Evolutionary conservation across 768 basidiomycete species (phyloP).

Genomic region (Pholiota molesta): DNA sequence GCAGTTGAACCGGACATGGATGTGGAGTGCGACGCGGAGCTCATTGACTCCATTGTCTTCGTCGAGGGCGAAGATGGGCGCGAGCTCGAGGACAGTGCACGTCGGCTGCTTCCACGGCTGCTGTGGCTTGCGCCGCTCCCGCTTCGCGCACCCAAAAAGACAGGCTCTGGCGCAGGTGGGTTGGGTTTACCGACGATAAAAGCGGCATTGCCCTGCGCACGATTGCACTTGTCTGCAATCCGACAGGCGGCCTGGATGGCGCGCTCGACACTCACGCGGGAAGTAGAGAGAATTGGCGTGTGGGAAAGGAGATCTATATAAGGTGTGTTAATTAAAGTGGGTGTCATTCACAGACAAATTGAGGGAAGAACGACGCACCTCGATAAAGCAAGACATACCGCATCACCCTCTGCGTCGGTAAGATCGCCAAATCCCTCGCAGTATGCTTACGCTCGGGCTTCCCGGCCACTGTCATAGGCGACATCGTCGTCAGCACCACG

Average conservation of each 20-base stretch:
- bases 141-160: neutral
- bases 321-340: neutral
- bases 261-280: constrained; percentile 24
- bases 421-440: constrained; percentile 63
- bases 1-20: neutral
- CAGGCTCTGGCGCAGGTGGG: neutral
- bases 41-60: neutral
- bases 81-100: neutral
- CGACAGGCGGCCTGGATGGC: constrained; percentile 31
- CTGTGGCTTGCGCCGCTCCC: constrained; percentile 12
- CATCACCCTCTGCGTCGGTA: constrained; percentile 67
- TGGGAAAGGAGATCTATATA: constrained; percentile 53
- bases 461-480: neutral
- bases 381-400: constrained; percentile 63
- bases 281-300: constrained; percentile 52
- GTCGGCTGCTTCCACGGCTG: neutral
- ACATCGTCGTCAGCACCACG: neutral
- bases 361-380: constrained; percentile 39
- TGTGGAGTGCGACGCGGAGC: neutral
- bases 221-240: constrained; percentile 29
- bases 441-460: constrained; percentile 15
- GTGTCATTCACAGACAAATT: neutral
- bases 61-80: neutral
- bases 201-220: constrained; percentile 29
- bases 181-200: constrained; percentile 18